Evolutionary conservation across 805 yeast species (phyloP).

Genomic region (Myxozyma mucilagina): DNA sequence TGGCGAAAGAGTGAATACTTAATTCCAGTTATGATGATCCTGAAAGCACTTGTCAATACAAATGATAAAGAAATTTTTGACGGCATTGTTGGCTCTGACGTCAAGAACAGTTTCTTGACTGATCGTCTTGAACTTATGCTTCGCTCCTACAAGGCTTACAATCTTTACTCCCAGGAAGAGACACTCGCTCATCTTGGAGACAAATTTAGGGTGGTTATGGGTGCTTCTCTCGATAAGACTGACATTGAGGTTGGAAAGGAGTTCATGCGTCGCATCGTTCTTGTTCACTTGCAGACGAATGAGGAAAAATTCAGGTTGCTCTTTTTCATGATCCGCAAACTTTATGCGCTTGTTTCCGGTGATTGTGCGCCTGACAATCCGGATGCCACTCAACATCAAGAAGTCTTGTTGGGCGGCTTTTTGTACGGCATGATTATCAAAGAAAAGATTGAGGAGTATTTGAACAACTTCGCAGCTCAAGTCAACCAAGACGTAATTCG

Average conservation of each 20-base stretch:
- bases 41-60: conserved; percentile 86
- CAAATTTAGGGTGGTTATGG: conserved; percentile 90
- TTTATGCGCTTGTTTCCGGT: conserved; percentile 92
- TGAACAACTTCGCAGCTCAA: conserved; percentile 69
- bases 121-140: conserved; percentile 94
- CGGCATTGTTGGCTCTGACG: conserved; percentile 90
- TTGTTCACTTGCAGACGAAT: conserved; percentile 74
- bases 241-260: conserved; percentile 90
- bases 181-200: conserved; percentile 94
- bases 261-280: conserved; percentile 76
- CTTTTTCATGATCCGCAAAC: conserved; percentile 91
- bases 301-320: conserved; percentile 83
- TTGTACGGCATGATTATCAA: conserved; percentile 94
- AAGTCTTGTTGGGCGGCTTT: conserved; percentile 92
- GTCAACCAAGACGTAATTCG: conserved; percentile 73
- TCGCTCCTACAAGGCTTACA: conserved; percentile 82
- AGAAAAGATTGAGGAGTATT: conserved; percentile 93
- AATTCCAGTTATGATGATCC: conserved; percentile 88
- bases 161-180: conserved; percentile 75
- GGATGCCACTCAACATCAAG: conserved; percentile 99
- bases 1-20: conserved; percentile 96
- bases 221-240: conserved; percentile 81
- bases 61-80: conserved; percentile 95
- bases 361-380: conserved; percentile 97
- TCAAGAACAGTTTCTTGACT: conserved; percentile 85